Conservation (phyloP, 2,329 filamentous ascomycete genomes). For the Colletotrichum sp. region DNA sequence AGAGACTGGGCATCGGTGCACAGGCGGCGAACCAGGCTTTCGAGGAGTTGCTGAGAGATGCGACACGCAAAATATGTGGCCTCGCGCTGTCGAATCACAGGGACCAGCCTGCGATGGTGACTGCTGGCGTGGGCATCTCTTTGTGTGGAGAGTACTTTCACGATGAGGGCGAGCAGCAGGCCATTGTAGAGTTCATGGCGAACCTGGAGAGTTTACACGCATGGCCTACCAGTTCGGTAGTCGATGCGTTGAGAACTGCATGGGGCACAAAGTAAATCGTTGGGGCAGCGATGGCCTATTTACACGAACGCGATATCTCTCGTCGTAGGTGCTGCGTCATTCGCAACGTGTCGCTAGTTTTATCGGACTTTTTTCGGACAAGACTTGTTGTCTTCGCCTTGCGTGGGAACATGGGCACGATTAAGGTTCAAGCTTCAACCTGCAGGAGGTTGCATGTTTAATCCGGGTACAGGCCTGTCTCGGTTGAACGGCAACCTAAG, state of each 20-base stretch:
- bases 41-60: slow-evolving; percentile 46
- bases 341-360: not conserved
- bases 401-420: not conserved
- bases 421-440: not conserved
- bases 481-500: not conserved
- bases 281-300: not conserved
- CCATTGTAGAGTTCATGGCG: slow-evolving; percentile 50
- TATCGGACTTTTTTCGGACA: not conserved
- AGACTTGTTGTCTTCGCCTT: not conserved
- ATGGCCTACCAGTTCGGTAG: slow-evolving; percentile 54
- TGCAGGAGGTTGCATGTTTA: not conserved
- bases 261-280: slow-evolving; percentile 40
- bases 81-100: slow-evolving; percentile 61
- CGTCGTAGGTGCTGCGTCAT: not conserved
- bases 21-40: slow-evolving; percentile 29
- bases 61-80: slow-evolving; percentile 61
- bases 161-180: slow-evolving; percentile 48
- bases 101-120: slow-evolving; percentile 61
- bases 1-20: slow-evolving; percentile 41
- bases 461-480: slow-evolving; percentile 25
- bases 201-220: slow-evolving; percentile 53
- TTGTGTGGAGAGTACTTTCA: slow-evolving; percentile 52
- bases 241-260: slow-evolving; percentile 48
- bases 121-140: slow-evolving; percentile 58
- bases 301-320: not conserved